These are phyloP conservation scores for Xylaria sp. DNA, from an alignment of 2,329 filamentous ascomycete genomes.

Conservation along the genomic window DNA sequence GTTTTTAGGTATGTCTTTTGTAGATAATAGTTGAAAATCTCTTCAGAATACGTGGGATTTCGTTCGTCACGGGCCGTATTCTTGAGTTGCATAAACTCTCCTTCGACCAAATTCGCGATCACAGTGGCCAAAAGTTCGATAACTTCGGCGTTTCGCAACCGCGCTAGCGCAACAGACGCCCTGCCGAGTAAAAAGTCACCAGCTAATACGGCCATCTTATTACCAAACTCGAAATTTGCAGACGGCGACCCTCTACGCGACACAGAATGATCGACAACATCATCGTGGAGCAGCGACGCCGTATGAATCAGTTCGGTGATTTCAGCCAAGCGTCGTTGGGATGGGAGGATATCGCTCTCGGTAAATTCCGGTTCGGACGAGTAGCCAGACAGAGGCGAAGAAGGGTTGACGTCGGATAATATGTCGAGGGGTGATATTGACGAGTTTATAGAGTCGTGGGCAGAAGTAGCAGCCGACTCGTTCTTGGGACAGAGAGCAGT, in stretches of 20 bases:
- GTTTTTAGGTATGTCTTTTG: constrained; percentile 99
- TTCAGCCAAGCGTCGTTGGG: constrained; percentile 90
- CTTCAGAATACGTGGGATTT: constrained; percentile 85
- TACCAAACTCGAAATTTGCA: constrained; percentile 94
- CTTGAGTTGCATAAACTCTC: constrained; percentile 99
- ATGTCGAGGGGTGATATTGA: constrained; percentile 65
- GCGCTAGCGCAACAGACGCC: constrained; percentile 91
- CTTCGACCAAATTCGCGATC: constrained; percentile 96
- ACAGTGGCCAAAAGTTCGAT: constrained; percentile 94
- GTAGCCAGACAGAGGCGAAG: constrained; percentile 64
- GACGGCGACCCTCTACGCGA: constrained; percentile 85
- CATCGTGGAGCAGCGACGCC: constrained; percentile 94
- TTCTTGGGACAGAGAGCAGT: constrained; percentile 80
- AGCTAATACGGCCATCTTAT: constrained; percentile 98
- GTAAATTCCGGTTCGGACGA: constrained; percentile 57
- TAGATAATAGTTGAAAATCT: constrained; percentile 90
- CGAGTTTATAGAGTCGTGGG: constrained; percentile 60
- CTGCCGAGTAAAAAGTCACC: constrained; percentile 96
- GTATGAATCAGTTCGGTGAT: constrained; percentile 98
- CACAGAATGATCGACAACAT: constrained; percentile 94
- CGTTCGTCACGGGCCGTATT: constrained; percentile 91
- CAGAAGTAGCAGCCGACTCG: constrained; percentile 54
- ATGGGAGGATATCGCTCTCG: constrained; percentile 82
- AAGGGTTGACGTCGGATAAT: constrained; percentile 85
- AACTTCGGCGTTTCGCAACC: constrained; percentile 91